Conservation (phyloP, 352 stramenopile species). For the Thalassiosira ordinaria region DNA sequence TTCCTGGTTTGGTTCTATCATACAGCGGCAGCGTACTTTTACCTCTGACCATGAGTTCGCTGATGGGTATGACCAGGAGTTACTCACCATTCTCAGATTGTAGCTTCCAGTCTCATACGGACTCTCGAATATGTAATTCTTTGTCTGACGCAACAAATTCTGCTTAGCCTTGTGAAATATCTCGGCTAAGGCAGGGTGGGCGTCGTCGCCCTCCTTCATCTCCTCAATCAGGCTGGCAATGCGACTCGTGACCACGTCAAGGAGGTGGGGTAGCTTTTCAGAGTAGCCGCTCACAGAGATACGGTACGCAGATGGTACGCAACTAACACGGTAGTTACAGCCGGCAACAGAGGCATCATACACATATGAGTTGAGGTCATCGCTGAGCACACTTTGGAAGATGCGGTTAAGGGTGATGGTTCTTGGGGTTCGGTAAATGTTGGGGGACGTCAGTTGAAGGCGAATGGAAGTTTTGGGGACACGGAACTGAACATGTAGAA, state of each 20-base stretch:
- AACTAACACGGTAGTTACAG: constrained; percentile 72
- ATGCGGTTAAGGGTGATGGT: constrained; percentile 83
- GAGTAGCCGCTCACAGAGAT: constrained; percentile 80
- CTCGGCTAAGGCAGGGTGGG: constrained; percentile 59
- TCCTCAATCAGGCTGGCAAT: constrained; percentile 83
- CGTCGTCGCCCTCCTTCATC: constrained; percentile 76
- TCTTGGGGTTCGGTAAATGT: constrained; percentile 74
- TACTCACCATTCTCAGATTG: constrained; percentile 77
- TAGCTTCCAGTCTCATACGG: constrained; percentile 83
- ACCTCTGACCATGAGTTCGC: too few relatives aligned
- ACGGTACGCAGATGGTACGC: constrained; percentile 66
- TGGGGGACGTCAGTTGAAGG: constrained; percentile 72
- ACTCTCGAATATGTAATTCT: constrained; percentile 82
- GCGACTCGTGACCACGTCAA: constrained; percentile 74
- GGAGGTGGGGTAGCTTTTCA: constrained; percentile 79
- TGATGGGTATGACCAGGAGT: too few relatives aligned
- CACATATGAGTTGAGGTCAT: constrained; percentile 83
- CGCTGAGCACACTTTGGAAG: constrained; percentile 79
- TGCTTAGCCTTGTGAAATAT: constrained; percentile 78
- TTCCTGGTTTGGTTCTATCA: too few relatives aligned
- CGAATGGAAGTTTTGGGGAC: constrained; percentile 78
- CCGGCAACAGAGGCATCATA: constrained; percentile 84
- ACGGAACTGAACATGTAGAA: too few relatives aligned
- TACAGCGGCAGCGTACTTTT: too few relatives aligned
- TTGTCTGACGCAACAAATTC: constrained; percentile 79